These are phyloP conservation scores for Globisporangium acanthophoron DNA, from an alignment of 352 stramenopile species.

Conservation along the genomic window DNA sequence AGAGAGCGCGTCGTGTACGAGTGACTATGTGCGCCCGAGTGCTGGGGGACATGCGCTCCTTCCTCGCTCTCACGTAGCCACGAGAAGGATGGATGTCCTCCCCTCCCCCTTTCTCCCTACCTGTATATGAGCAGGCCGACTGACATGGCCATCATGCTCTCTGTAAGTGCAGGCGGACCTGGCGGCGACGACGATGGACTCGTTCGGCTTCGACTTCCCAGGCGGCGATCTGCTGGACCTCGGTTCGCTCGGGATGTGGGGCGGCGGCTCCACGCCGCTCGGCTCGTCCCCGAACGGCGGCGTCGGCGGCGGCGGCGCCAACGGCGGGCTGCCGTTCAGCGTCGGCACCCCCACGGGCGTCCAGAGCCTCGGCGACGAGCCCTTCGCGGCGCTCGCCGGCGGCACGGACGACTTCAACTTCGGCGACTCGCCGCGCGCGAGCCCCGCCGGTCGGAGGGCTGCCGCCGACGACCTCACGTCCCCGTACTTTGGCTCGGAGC, in stretches of 20 bases:
- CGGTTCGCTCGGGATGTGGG: slow-evolving; percentile 65
- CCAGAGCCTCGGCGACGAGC: slow-evolving; percentile 75
- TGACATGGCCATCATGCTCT: too few relatives aligned
- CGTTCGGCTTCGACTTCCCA: slow-evolving; percentile 80
- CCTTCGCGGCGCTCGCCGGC: slow-evolving; percentile 42
- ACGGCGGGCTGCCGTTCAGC: slow-evolving; percentile 57
- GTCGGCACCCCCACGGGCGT: slow-evolving; percentile 81
- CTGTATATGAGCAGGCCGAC: too few relatives aligned
- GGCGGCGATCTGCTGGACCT: slow-evolving; percentile 72
- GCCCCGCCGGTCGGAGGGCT: slow-evolving; percentile 3
- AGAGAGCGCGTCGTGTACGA: too few relatives aligned
- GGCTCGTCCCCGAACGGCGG: slow-evolving; percentile 57
- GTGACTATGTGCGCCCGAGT: too few relatives aligned
- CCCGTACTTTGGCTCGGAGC: slow-evolving; percentile 68
- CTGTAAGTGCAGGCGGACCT: not conserved
- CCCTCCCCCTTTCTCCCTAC: too few relatives aligned
- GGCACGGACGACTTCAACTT: slow-evolving; percentile 75
- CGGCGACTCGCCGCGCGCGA: slow-evolving; percentile 67
- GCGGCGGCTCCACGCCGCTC: slow-evolving; percentile 52
- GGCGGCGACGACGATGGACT: slow-evolving; percentile 48
- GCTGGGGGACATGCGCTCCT: too few relatives aligned
- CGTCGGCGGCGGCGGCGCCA: slow-evolving; percentile 20
- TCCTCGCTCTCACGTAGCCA: too few relatives aligned
- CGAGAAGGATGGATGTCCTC: too few relatives aligned
- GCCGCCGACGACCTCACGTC: slow-evolving; percentile 29